Evolutionary conservation across 23 red algal species (phyloP).

Genomic region (Pyropia haitanensis): DNA sequence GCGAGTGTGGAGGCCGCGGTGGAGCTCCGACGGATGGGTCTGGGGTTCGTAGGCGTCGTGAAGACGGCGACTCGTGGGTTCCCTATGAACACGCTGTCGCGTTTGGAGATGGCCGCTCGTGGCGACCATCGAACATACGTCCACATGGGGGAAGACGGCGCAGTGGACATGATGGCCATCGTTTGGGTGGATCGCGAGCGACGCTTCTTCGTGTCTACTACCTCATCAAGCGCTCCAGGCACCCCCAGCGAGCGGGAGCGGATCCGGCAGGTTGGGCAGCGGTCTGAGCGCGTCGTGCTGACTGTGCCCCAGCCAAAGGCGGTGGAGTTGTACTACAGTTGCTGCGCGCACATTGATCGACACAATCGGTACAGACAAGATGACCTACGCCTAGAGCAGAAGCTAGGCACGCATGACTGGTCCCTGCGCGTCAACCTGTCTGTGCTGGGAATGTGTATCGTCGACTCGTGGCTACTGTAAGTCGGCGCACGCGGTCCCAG

Average conservation of each 20-base stretch:
- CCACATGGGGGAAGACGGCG: neutral
- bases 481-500: neutral
- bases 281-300: neutral
- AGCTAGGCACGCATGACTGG: slow-evolving; percentile 17
- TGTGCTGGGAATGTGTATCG: slow-evolving; percentile 10
- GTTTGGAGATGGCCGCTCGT: neutral
- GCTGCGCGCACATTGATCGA: slow-evolving; percentile 11
- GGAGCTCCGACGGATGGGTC: neutral
- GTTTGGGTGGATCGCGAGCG: slow-evolving; percentile 24
- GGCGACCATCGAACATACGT: slow-evolving; percentile 3
- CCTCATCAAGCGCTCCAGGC: neutral
- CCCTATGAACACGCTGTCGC: slow-evolving; percentile 1
- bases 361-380: slow-evolving; percentile 25
- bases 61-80: slow-evolving; percentile 10
- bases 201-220: slow-evolving; percentile 5
- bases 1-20: slow-evolving; percentile 2
- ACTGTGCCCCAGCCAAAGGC: neutral
- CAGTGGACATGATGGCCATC: slow-evolving; percentile 9
- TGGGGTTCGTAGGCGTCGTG: slow-evolving; percentile 12
- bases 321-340: neutral
- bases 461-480: slow-evolving; percentile 17
- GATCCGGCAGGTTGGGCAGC: neutral
- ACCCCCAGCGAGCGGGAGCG: neutral
- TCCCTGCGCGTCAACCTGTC: slow-evolving; percentile 1
- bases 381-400: slow-evolving; percentile 14